These are phyloP conservation scores for Lantana camara DNA, from an alignment of 257 asterid genomes.

Conservation along the genomic window DNA sequence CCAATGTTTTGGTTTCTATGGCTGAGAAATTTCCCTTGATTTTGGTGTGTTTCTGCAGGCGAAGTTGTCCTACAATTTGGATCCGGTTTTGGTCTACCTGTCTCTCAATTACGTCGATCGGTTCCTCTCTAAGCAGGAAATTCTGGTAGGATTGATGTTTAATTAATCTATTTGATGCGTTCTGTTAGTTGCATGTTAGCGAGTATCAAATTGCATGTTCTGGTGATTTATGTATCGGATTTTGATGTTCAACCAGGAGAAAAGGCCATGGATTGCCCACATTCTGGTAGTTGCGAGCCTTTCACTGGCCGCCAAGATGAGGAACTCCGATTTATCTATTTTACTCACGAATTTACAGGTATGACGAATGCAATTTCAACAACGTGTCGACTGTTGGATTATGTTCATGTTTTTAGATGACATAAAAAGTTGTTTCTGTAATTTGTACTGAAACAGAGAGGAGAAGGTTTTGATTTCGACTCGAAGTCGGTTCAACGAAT, in stretches of 20 bases:
- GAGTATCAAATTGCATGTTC: neutral
- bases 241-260: constrained; percentile 44
- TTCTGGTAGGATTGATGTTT: constrained; percentile 37
- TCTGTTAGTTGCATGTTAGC: neutral
- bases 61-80: constrained; percentile 37
- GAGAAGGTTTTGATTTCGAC: constrained; percentile 41
- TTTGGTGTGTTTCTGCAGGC: constrained; percentile 48
- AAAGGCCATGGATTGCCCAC: constrained; percentile 52
- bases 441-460: constrained; percentile 43
- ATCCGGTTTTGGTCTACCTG: constrained; percentile 53
- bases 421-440: neutral
- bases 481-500: constrained; percentile 45
- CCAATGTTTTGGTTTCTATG: neutral
- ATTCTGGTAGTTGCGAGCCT: constrained; percentile 55
- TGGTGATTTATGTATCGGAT: neutral
- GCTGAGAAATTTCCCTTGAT: too few species aligned
- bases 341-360: constrained; percentile 48
- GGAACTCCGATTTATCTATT: constrained; percentile 35
- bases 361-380: neutral
- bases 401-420: neutral
- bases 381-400: too few species aligned
- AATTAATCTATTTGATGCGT: neutral
- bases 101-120: constrained; percentile 66
- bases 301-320: constrained; percentile 67
- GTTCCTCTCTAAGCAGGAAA: constrained; percentile 47